Base-by-base conservation (phyloP, 331 rosid genomes). In the Telfairia occidentalis region DNA sequence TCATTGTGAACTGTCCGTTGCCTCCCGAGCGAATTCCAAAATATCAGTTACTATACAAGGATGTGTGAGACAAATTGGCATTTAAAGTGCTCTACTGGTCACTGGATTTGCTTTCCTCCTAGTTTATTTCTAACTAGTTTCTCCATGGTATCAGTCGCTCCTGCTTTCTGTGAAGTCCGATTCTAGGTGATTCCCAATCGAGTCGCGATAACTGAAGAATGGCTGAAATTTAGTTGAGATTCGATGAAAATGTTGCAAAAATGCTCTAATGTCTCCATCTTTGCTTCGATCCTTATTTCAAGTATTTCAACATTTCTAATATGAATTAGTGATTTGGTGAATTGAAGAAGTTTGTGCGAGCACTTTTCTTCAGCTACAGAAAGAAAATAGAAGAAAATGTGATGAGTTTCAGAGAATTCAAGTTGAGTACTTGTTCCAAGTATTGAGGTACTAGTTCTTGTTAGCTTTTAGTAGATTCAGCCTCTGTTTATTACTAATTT, bases 1-100 rank as follows among this genome's bases (percentile, higher is more conserved):
- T 86, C 42, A 93, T 93, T 60, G 98, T 90, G 76, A 77, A n/a
- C 69, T 93, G 92, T 63, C 98, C 97, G 2, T 81, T 90, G 72
- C 94, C 97, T 0, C 81, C 89, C 0, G 96, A 90, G 48, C 76
- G 83, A 71, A 80, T 90, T 76, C 92, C 97, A 12, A 90, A 84
- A 66, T 93, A 84, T 75, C 97, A 88, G 78, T 75, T 93, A 84
- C 75, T 89, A 18, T 90, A 82, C 88, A 90, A 85, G 77, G 92
- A 86, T 85, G 88, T 89, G 35, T 90, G 54, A 67, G 54, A 24
- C 1, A 45, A 67, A 67, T 21, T 1, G 72, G 50, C 34, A 11
- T 21, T 13, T 4, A 9, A 21, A 38, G 73, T n/a, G 32, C 10
- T 38, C 9, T 18, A 32, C 69, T 2, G 43, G 2, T 19, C 8